phyloP scores from a whole-genome alignment of 2,329 filamentous ascomycete genomes.

The Aspergillus intermedius region DNA sequence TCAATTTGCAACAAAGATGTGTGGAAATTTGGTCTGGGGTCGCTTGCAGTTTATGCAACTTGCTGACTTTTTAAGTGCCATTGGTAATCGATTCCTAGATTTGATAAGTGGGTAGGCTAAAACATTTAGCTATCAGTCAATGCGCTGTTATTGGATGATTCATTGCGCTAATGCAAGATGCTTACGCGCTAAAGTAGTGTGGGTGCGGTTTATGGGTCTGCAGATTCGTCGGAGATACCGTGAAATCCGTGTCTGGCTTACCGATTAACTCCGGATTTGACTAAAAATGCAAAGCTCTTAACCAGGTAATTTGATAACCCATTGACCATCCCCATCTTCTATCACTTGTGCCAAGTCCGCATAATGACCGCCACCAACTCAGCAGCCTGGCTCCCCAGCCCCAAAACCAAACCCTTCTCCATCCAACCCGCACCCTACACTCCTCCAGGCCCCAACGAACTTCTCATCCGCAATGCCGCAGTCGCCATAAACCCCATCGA shows the following conservation, averaged over 20 bases:
- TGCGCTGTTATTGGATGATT: no score
- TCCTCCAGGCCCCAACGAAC: slow-evolving; percentile 8
- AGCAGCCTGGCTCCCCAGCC: slow-evolving; percentile 15
- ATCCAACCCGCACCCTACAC: slow-evolving; percentile 10
- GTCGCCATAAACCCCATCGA: slow-evolving; percentile 29
- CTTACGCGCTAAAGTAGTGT: neutral
- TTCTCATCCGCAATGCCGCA: slow-evolving; percentile 19
- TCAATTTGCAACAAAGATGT: neutral
- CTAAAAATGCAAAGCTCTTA: no score
- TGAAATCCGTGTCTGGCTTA: neutral
- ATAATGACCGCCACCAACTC: slow-evolving; percentile 4
- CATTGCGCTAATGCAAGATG: neutral
- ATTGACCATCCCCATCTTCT: no score
- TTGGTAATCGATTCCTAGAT: neutral
- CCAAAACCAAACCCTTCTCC: slow-evolving; percentile 10
- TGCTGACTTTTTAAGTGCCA: neutral
- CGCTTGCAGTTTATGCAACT: neutral
- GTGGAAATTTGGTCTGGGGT: neutral
- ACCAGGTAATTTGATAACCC: no score
- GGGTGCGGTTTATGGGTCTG: no score
- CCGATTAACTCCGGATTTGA: no score
- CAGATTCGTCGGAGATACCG: no score
- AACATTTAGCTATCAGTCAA: no score
- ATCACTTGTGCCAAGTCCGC: no score
- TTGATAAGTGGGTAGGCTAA: neutral